These are phyloP conservation scores for Mucor velutinosus DNA, from an alignment of 371 early-diverging fungal species.

Conservation along the genomic window DNA sequence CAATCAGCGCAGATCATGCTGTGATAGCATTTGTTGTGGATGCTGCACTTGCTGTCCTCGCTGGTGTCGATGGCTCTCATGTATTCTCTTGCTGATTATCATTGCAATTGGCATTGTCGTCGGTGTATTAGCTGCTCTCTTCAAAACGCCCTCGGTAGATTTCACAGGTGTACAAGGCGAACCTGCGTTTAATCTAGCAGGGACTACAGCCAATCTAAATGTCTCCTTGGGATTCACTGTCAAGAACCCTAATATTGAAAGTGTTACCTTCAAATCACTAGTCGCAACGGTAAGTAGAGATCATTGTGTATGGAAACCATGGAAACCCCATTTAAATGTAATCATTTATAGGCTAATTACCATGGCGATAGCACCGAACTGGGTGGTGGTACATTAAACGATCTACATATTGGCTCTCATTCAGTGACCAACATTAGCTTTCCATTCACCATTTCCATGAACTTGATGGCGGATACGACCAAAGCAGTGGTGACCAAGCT, in stretches of 20 bases:
- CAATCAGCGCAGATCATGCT: slow-evolving; percentile 21
- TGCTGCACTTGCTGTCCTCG: slow-evolving; percentile 51
- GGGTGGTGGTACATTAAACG: slow-evolving; percentile 50
- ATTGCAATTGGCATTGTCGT: slow-evolving; percentile 40
- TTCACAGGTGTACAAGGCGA: slow-evolving; percentile 38
- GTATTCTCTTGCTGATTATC: slow-evolving; percentile 36
- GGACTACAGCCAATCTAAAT: slow-evolving; percentile 29
- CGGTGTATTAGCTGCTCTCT: slow-evolving; percentile 43
- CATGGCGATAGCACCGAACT: slow-evolving; percentile 40
- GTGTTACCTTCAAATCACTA: slow-evolving; percentile 57
- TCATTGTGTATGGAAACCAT: background rate
- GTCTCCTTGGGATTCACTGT: slow-evolving; percentile 45
- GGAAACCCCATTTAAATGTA: background rate
- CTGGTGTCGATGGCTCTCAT: slow-evolving; percentile 44
- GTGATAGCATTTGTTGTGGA: slow-evolving; percentile 48
- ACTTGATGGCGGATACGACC: slow-evolving; percentile 22
- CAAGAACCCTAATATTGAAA: slow-evolving; percentile 58
- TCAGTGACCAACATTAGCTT: slow-evolving; percentile 46
- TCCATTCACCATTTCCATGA: slow-evolving; percentile 47
- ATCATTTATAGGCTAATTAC: slow-evolving; percentile 50
- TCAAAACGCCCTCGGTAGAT: slow-evolving; percentile 41
- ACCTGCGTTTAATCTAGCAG: slow-evolving; percentile 28
- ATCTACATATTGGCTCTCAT: slow-evolving; percentile 51
- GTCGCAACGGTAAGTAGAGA: slow-evolving; percentile 49
- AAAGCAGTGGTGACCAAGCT: slow-evolving; percentile 46